A percentile compares a stretch with the other conserved stretches of the same genome.
Conservation (phyloP, 2,329 filamentous ascomycete species). For the Alternaria consortialis region DNA sequence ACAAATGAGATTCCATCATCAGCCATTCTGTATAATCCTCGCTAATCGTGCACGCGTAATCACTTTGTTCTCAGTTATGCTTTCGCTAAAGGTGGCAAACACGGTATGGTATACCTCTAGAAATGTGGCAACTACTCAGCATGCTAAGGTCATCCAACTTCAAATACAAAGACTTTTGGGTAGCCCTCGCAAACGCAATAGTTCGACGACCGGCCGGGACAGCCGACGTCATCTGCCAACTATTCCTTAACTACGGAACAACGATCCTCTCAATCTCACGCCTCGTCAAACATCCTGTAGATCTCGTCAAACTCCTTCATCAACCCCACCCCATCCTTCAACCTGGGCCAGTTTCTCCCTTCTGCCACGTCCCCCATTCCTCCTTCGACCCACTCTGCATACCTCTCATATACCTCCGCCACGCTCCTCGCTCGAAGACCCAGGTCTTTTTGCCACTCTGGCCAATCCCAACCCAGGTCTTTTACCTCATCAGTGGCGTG, state of each 20-base stretch:
- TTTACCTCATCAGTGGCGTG: slow-evolving; percentile 36
- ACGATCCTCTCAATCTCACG: neutral
- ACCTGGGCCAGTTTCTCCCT: neutral
- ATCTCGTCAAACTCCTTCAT: neutral
- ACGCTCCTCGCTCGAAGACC: slow-evolving; percentile 28
- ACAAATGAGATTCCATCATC: neutral
- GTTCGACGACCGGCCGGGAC: neutral
- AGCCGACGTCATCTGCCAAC: neutral
- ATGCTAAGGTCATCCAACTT: neutral
- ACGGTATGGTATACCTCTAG: neutral
- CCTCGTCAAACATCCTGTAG: neutral
- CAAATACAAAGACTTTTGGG: neutral
- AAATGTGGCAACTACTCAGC: neutral
- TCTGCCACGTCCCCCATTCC: neutral
- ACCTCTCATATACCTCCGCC: slow-evolving; percentile 44
- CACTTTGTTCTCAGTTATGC: neutral
- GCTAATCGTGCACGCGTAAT: neutral
- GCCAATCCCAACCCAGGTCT: slow-evolving; percentile 54
- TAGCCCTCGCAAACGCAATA: neutral
- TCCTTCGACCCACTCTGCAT: slow-evolving; percentile 30
- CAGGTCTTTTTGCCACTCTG: slow-evolving; percentile 48
- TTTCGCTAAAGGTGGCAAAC: neutral
- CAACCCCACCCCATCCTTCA: neutral
- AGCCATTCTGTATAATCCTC: neutral
- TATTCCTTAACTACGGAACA: neutral